These are phyloP conservation scores for Myrmaecium sp. DNA, from an alignment of 2,329 filamentous ascomycete genomes.

Conservation along the genomic window DNA sequence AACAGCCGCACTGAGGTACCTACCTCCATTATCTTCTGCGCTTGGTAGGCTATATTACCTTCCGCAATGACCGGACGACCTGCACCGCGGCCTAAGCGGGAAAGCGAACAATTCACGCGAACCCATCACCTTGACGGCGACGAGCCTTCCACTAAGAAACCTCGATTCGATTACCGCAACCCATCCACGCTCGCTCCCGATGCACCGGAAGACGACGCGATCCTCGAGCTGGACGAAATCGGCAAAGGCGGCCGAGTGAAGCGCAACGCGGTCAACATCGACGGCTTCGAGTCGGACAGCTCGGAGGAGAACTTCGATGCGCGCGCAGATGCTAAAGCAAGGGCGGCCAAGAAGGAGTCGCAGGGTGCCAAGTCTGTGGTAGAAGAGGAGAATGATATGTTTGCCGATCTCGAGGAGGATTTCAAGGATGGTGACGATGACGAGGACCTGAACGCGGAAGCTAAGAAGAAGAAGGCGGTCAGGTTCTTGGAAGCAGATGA, in stretches of 20 bases:
- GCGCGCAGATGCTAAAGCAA: conserved; percentile 45
- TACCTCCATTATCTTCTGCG: not conserved
- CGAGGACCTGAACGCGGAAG: conserved; percentile 32
- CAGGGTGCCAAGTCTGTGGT: conserved; percentile 30
- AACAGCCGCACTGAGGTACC: too few species aligned
- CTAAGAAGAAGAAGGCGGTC: conserved; percentile 42
- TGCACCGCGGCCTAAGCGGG: conserved; percentile 65
- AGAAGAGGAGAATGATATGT: conserved; percentile 65
- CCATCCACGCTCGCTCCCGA: conserved; percentile 82
- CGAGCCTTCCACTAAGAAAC: conserved; percentile 48
- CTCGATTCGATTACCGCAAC: conserved; percentile 87
- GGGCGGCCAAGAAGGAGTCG: conserved; percentile 27
- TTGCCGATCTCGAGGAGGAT: conserved; percentile 52
- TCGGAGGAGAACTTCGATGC: conserved; percentile 82
- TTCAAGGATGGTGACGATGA: conserved; percentile 37
- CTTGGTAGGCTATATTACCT: too few species aligned
- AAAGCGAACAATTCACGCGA: conserved; percentile 64
- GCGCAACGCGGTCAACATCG: conserved; percentile 86
- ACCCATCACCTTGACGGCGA: conserved; percentile 47
- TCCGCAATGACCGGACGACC: conserved; percentile 14
- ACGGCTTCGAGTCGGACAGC: conserved; percentile 86
- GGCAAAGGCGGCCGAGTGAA: conserved; percentile 60
- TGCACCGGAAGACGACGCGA: conserved; percentile 54
- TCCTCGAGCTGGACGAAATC: conserved; percentile 86
- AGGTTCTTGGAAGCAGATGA: conserved; percentile 42